These are phyloP conservation scores for Aethionema arabicum DNA, from an alignment of 345 rosid species.

Conservation along the genomic window DNA sequence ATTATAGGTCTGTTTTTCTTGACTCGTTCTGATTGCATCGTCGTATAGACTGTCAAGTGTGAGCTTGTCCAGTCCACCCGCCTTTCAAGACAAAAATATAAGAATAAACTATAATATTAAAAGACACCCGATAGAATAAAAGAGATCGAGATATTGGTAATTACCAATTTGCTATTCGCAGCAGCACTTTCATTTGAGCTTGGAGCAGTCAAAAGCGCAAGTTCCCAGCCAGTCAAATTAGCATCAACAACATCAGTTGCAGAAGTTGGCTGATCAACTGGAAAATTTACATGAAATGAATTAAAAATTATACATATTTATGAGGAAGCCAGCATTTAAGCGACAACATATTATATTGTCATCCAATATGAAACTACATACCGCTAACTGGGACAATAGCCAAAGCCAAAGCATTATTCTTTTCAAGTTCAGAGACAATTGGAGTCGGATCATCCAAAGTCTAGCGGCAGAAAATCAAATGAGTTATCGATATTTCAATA, in stretches of 20 bases:
- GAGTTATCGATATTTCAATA: constrained; percentile 4
- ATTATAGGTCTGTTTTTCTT: constrained; percentile 65
- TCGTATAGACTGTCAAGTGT: constrained; percentile 93
- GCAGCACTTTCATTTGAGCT: constrained; percentile 75
- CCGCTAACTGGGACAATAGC: constrained; percentile 83
- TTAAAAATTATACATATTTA: background rate
- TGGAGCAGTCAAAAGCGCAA: constrained; percentile 89
- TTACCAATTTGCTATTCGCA: constrained; percentile 80
- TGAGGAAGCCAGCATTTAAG: background rate
- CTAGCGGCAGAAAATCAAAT: constrained; percentile 38
- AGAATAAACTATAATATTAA: constrained; percentile 15
- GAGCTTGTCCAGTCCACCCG: constrained; percentile 91
- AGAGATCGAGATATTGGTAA: background rate
- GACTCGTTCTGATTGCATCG: constrained; percentile 84
- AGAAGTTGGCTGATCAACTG: constrained; percentile 62
- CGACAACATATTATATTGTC: background rate
- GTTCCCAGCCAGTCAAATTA: constrained; percentile 81
- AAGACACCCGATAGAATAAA: constrained; percentile 1
- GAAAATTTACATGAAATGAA: constrained; percentile 23
- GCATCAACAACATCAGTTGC: constrained; percentile 39
- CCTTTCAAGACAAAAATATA: constrained; percentile 45
- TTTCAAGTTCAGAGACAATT: constrained; percentile 64
- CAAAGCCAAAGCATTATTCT: constrained; percentile 88
- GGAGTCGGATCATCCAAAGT: constrained; percentile 76
- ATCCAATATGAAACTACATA: constrained; percentile 34